A percentile compares a stretch with the other conserved stretches of the same genome.
phyloP scores from a whole-genome alignment of 139 green algal genomes.

The Ettlia oleoabundans region DNA sequence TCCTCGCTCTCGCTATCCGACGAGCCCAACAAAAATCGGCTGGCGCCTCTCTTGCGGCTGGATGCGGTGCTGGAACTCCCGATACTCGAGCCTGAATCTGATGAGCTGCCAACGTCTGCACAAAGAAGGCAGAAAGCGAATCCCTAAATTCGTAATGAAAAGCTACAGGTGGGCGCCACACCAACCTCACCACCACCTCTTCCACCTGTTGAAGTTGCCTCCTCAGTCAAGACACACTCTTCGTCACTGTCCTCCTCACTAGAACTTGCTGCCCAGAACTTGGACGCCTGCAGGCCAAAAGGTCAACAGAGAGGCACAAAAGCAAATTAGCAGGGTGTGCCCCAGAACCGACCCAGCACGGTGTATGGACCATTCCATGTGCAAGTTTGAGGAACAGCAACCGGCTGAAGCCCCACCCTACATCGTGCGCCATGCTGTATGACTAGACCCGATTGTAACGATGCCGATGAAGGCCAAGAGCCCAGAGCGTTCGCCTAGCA shows the following conservation, averaged over 20 bases:
- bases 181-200: background rate
- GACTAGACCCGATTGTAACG: no score
- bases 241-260: constrained; percentile 71
- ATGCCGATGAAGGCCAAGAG: no score
- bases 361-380: no score
- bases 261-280: constrained; percentile 76
- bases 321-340: no score
- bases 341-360: no score
- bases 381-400: no score
- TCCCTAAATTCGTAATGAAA: background rate
- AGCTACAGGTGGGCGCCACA: background rate
- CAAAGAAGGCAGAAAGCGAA: background rate
- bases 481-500: no score
- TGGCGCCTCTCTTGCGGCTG: constrained; percentile 45
- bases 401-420: no score
- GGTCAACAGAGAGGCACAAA: no score
- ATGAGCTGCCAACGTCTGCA: constrained; percentile 37
- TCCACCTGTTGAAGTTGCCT: constrained; percentile 28
- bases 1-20: constrained; percentile 83
- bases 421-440: no score
- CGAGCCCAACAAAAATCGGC: constrained; percentile 70
- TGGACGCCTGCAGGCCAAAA: constrained; percentile 65
- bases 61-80: constrained; percentile 46
- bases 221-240: constrained; percentile 38
- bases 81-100: constrained; percentile 39